phyloP scores from a whole-genome alignment of 1,284 basidiomycete species.

The Puccinia triticina region DNA sequence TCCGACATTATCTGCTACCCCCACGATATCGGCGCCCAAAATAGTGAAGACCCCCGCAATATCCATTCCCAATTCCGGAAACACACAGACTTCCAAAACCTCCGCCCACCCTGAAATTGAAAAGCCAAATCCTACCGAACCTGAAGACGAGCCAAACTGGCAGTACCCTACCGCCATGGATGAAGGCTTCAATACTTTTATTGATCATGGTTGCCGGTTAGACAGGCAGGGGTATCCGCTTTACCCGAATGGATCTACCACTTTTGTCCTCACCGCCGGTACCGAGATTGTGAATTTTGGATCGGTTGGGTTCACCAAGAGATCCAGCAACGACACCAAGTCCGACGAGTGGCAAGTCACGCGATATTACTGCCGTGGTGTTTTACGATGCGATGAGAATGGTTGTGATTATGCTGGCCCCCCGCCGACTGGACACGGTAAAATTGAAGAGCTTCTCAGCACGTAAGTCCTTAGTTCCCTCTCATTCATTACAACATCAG shows the following conservation, averaged over 20 bases:
- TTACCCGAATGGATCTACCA: not conserved
- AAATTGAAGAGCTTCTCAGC: not conserved
- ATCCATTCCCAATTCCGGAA: no score
- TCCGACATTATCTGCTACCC: no score
- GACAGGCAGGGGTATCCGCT: not conserved
- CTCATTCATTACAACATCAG: not conserved
- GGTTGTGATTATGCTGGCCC: not conserved
- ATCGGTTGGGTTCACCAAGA: not conserved
- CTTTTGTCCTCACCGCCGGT: not conserved
- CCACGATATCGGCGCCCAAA: no score
- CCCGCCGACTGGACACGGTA: not conserved
- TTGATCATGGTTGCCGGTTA: not conserved
- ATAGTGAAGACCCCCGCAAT: no score
- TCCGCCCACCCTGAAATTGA: no score
- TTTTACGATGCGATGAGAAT: not conserved
- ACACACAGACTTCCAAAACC: no score
- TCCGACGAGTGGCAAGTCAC: no score
- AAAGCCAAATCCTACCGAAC: no score
- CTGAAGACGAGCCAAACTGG: no score
- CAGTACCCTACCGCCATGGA: no score
- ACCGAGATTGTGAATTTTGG: not conserved
- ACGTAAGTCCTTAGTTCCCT: not conserved
- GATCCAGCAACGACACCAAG: no score
- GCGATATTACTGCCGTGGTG: not conserved
- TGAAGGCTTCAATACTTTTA: no score